Evolutionary conservation across 208 protist genomes (phyloP).

Genomic region (Acanthamoeba healyi): DNA sequence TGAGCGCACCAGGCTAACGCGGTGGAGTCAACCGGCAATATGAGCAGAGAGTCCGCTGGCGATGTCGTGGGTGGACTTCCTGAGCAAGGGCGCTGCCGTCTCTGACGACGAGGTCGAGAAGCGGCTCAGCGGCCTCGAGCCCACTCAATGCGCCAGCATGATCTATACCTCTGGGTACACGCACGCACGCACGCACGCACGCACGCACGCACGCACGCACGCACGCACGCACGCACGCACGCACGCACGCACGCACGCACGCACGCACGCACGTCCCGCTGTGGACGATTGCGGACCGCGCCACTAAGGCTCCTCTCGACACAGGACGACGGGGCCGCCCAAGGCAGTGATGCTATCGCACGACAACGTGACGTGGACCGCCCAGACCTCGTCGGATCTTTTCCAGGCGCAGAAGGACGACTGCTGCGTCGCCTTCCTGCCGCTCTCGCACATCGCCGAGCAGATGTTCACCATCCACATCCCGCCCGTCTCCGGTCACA

Average conservation of each 20-base stretch:
- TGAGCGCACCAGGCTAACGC: too few relatives aligned
- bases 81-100: not conserved
- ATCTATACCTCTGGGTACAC: not conserved
- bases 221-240: not conserved
- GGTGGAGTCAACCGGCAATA: too few relatives aligned
- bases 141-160: not conserved
- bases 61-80: not conserved
- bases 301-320: not conserved
- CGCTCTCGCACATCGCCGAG: constrained; percentile 28
- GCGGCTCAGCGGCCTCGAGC: constrained; percentile 2
- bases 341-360: constrained; percentile 38
- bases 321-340: constrained; percentile 24
- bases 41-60: not conserved
- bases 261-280: not conserved
- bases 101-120: not conserved
- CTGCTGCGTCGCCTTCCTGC: constrained; percentile 28
- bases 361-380: constrained; percentile 15
- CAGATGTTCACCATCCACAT: constrained; percentile 39
- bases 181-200: too few relatives aligned
- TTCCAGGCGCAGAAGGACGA: constrained; percentile 11
- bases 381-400: not conserved
- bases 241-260: not conserved
- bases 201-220: too few relatives aligned
- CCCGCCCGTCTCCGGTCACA: not conserved
- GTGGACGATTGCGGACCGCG: not conserved